Percentiles rank a stretch among this genome's conserved stretches.
Conservation (phyloP, 2,329 filamentous ascomycete genomes). For the Pyrenophora graminea region DNA sequence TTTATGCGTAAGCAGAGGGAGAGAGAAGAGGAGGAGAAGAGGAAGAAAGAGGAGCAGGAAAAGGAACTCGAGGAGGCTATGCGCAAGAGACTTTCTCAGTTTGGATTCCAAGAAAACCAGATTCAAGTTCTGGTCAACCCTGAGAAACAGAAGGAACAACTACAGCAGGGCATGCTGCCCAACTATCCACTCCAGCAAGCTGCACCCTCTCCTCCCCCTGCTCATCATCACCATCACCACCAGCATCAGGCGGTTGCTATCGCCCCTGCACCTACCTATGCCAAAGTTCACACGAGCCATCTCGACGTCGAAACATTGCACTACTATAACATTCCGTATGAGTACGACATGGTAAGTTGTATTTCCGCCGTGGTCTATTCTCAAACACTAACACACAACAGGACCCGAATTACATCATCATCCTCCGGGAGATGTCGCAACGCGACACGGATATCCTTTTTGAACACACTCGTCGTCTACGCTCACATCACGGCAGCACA, state of each 20-base stretch:
- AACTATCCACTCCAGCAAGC: constrained; percentile 35
- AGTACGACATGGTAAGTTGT: constrained; percentile 52
- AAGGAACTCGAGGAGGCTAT: constrained; percentile 52
- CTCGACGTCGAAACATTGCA: constrained; percentile 52
- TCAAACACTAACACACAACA: constrained; percentile 13
- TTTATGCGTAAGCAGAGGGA: constrained; percentile 48
- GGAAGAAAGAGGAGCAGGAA: constrained; percentile 47
- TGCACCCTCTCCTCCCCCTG: constrained; percentile 1
- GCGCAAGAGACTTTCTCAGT: constrained; percentile 50
- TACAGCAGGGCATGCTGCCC: constrained; percentile 42
- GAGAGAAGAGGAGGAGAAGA: constrained; percentile 49
- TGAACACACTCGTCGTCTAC: constrained; percentile 55
- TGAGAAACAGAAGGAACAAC: constrained; percentile 49
- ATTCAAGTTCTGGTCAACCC: constrained; percentile 55
- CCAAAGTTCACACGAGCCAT: constrained; percentile 54
- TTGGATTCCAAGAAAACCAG: constrained; percentile 54
- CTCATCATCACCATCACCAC: constrained; percentile 6
- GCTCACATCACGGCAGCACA: constrained; percentile 33
- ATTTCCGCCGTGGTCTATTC: background rate
- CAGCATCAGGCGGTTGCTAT: constrained; percentile 17
- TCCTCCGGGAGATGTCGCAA: constrained; percentile 55
- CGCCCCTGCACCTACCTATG: constrained; percentile 48
- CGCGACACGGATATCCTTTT: constrained; percentile 56
- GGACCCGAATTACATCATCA: constrained; percentile 55
- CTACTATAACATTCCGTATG: constrained; percentile 55